These are phyloP conservation scores for Trichosphaerium sp. DNA, from an alignment of 78 protist species.

Conservation along the genomic window DNA sequence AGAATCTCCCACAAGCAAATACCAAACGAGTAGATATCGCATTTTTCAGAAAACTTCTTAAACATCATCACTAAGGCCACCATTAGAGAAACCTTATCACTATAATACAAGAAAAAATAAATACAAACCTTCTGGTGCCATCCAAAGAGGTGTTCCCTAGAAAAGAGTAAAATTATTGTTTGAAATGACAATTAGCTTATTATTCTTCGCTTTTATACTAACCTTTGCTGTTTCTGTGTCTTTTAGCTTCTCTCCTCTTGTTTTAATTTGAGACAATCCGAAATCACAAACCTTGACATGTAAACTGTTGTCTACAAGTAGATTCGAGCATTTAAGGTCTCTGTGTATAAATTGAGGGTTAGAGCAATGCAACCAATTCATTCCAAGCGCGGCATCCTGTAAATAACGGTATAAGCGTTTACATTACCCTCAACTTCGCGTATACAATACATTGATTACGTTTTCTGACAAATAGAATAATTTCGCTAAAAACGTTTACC, in stretches of 20 bases:
- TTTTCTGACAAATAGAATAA: neutral
- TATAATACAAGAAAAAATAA: no score
- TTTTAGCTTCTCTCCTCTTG: conserved; percentile 40
- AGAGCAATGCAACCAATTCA: conserved; percentile 50
- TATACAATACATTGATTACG: neutral
- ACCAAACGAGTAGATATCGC: conserved; percentile 53
- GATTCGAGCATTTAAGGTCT: conserved; percentile 49
- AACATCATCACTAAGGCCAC: conserved; percentile 64
- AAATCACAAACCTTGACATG: conserved; percentile 58
- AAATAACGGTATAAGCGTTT: no score
- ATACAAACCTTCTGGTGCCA: conserved; percentile 68
- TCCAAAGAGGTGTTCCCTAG: conserved; percentile 56
- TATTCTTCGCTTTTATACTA: no score
- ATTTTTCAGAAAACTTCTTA: conserved; percentile 41
- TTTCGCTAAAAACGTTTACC: neutral
- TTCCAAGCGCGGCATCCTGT: conserved; percentile 60
- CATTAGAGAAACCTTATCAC: no score
- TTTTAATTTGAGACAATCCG: conserved; percentile 55
- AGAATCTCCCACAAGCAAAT: conserved; percentile 44
- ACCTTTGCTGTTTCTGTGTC: conserved; percentile 50
- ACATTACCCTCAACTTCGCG: no score
- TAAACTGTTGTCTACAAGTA: conserved; percentile 37
- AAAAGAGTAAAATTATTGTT: no score
- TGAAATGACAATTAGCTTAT: no score
- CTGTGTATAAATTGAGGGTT: conserved; percentile 59